Percentiles rank a stretch among this genome's conserved stretches.
Conservation (phyloP, 805 yeast species). For the Sugiyamaella marilandica region DNA sequence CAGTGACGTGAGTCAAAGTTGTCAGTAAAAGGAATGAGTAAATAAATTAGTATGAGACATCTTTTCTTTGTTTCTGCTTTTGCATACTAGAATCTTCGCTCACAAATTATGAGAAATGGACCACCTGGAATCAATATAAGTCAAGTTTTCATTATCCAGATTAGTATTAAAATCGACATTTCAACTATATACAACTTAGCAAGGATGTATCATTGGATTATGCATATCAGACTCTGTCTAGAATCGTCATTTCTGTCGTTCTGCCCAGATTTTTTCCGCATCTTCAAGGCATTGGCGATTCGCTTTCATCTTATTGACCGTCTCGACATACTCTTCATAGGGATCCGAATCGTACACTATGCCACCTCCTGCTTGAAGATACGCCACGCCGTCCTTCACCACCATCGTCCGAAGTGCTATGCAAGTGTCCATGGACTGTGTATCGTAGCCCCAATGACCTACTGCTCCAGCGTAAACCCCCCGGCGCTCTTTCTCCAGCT, state of each 20-base stretch:
- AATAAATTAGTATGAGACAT: no score
- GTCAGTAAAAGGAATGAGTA: no score
- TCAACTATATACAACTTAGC: neutral
- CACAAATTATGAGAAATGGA: no score
- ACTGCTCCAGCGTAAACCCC: constrained; percentile 99
- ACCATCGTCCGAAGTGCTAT: constrained; percentile 98
- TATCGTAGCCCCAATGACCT: constrained; percentile 96
- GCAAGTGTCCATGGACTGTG: constrained; percentile 94
- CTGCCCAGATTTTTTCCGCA: constrained; percentile 59
- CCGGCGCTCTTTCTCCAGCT: constrained; percentile 83
- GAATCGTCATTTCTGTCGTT: neutral
- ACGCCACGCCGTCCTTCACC: constrained; percentile 82
- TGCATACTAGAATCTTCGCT: no score
- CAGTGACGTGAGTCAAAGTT: no score
- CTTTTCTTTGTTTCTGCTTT: no score
- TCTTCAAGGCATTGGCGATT: constrained; percentile 86
- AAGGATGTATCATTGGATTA: neutral
- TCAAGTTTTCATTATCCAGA: constrained; percentile 4
- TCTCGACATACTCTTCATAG: constrained; percentile 90
- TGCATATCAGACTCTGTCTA: no score
- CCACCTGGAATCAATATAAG: no score
- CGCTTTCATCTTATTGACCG: constrained; percentile 95
- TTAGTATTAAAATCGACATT: no score
- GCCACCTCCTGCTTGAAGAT: constrained; percentile 98
- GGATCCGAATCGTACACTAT: constrained; percentile 95